A percentile compares a stretch with the other conserved stretches of the same genome.
Conservation (phyloP, 768 basidiomycete species). For the Lepiota subincarnata region DNA sequence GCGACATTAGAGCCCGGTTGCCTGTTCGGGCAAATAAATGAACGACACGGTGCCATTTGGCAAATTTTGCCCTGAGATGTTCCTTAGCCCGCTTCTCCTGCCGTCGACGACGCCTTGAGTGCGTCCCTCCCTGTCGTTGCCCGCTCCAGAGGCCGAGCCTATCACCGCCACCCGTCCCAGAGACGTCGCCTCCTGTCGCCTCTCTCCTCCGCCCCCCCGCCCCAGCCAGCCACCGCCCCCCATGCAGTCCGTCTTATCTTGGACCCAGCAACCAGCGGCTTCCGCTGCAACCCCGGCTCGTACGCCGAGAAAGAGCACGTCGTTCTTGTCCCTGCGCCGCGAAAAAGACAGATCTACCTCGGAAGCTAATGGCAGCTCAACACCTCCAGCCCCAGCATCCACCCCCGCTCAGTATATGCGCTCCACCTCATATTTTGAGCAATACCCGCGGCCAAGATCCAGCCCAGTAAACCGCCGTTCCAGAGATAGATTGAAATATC, state of each 20-base stretch:
- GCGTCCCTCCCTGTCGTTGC: background rate
- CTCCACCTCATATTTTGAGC: background rate
- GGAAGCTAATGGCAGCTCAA: conserved; percentile 4
- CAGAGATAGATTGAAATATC: background rate
- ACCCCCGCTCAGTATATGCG: conserved; percentile 2
- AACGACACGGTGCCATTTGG: background rate
- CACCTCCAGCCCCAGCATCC: conserved; percentile 10
- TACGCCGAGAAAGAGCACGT: conserved; percentile 49
- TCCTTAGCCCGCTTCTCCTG: conserved; percentile 2
- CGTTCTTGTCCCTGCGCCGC: conserved; percentile 53
- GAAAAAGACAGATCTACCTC: conserved; percentile 36
- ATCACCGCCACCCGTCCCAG: conserved; percentile 7
- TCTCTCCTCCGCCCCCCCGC: background rate
- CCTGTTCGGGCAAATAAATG: conserved; percentile 9
- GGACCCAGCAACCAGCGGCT: conserved; percentile 28
- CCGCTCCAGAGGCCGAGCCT: background rate
- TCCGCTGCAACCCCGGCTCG: conserved; percentile 29
- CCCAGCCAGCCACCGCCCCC: conserved; percentile 10
- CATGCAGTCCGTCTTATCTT: conserved; percentile 37
- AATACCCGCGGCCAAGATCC: background rate
- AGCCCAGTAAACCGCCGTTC: background rate
- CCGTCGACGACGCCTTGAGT: conserved; percentile 3
- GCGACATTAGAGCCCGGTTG: background rate
- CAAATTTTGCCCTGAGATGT: conserved; percentile 12
- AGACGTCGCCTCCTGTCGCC: background rate